Base-by-base conservation (phyloP, 257 asterid genomes). In the Scutellaria minor region DNA sequence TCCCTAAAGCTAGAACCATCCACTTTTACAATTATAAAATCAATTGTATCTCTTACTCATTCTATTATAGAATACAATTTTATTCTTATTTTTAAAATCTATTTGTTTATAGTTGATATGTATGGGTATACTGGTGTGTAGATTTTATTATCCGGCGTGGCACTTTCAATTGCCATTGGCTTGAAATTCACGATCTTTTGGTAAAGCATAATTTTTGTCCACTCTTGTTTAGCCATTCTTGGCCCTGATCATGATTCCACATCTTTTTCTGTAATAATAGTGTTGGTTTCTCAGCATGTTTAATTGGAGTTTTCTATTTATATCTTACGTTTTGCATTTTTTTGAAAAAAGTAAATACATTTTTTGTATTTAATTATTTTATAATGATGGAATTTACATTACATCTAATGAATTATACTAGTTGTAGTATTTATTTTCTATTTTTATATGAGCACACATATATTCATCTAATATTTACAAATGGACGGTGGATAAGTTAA, bases 171-270 rank as follows among this genome's bases (percentile, higher is more conserved):
- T 42, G 75, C 45, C n/a, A 45, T 14, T 58, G 68, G 75, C 75
- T 71, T 71, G 51, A 58, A 57, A 58, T 71, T 71, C 60, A 71
- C 75, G 68, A 71, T 42, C 14, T 60, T 58, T 59, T 45, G 75
- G 75, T 70, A 70, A 13, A 14, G 40, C 59, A 58, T 45, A 42
- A 56, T 42, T 57, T 46, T 47, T 11, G 22, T n/a, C 75, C 68
- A 71, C 75, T 71, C 51, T 14, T 59, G 51, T 37, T 46, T 71
- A 47, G 27, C 66, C 68, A 71, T 59, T 71, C 59, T 47, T 7
- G 61, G 40, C 24, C 39, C 14, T n/a, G 57, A 14, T 71, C 27
- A 71, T 71, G 51, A 71, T 71, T 71, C 51, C 22, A 71, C 10
- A 46, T 59, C 60, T 71, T 71, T 71, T 59, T n/a, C 59, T 15